A percentile compares a stretch with the other conserved stretches of the same genome.
Evolutionary conservation across 495 filamentous ascomycete genomes (phyloP).

Genomic region (Rusavskia elegans): DNA sequence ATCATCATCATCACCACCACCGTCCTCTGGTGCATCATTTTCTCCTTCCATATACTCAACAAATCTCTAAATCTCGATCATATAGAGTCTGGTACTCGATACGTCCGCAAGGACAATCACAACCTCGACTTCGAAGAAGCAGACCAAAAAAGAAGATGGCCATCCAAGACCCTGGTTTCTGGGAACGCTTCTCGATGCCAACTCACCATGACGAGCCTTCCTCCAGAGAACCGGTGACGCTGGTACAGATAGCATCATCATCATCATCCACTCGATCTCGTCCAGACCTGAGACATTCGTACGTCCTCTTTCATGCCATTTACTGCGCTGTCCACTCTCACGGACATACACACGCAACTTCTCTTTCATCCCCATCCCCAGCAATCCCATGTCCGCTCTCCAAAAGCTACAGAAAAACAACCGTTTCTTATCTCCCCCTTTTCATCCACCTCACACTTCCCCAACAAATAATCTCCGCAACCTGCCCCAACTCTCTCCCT

Average conservation of each 20-base stretch:
- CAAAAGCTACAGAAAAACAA: not conserved
- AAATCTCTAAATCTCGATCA: no score
- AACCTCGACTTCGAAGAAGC: not conserved
- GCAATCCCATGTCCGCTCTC: not conserved
- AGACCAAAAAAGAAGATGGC: conserved; percentile 3
- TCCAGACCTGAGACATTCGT: conserved; percentile 22
- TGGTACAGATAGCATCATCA: conserved; percentile 1
- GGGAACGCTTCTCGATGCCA: conserved; percentile 45
- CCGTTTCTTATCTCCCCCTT: no score
- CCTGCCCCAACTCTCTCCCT: not conserved
- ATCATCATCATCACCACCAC: not conserved
- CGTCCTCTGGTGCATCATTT: no score
- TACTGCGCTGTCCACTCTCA: not conserved
- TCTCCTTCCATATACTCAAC: no score
- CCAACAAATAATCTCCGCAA: not conserved
- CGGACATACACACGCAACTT: not conserved
- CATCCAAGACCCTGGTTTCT: conserved; percentile 44
- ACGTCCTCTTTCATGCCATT: conserved; percentile 4
- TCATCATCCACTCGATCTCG: conserved; percentile 4
- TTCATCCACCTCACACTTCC: not conserved
- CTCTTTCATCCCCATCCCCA: not conserved
- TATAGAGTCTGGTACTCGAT: no score
- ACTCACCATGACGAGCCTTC: conserved; percentile 30
- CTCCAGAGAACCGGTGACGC: conserved; percentile 9
- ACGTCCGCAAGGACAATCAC: no score